These are phyloP conservation scores for Boechera divaricarpa DNA, from an alignment of 345 rosid species.

Conservation along the genomic window DNA sequence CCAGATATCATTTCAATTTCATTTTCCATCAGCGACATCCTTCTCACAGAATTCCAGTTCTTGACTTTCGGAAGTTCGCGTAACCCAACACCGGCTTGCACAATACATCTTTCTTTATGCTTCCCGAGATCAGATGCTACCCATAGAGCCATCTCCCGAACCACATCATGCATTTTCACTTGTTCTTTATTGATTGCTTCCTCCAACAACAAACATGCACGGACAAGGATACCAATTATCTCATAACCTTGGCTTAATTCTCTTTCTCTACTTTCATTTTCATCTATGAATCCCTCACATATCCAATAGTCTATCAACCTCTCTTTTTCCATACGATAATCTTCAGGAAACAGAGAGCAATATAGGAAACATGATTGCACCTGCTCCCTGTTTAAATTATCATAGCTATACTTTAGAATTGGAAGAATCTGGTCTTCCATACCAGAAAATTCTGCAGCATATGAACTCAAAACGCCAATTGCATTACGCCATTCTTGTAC, in stretches of 20 bases:
- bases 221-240: slow-evolving; percentile 41
- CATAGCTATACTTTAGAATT: slow-evolving; percentile 48
- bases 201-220: slow-evolving; percentile 48
- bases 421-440: slow-evolving; percentile 41
- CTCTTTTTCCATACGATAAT: slow-evolving; percentile 6
- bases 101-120: slow-evolving; percentile 9
- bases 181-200: slow-evolving; percentile 2
- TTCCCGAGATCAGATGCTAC: slow-evolving; percentile 30
- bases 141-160: slow-evolving; percentile 54
- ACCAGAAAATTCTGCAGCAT: slow-evolving; percentile 14
- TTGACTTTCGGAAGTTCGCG: slow-evolving; percentile 21
- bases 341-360: slow-evolving; percentile 51
- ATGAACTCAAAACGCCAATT: not conserved
- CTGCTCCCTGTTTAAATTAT: not conserved
- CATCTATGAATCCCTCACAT: slow-evolving; percentile 31
- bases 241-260: slow-evolving; percentile 41
- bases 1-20: slow-evolving; percentile 25
- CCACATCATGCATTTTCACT: slow-evolving; percentile 51
- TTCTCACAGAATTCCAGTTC: slow-evolving; percentile 30
- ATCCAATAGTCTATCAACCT: slow-evolving; percentile 47
- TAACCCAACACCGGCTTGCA: slow-evolving; percentile 12
- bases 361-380: slow-evolving; percentile 48
- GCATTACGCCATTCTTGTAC: slow-evolving; percentile 47
- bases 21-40: slow-evolving; percentile 46
- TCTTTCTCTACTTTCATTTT: not conserved